phyloP scores from a whole-genome alignment of 2,329 filamentous ascomycete species.

The Scedosporium boydii region DNA sequence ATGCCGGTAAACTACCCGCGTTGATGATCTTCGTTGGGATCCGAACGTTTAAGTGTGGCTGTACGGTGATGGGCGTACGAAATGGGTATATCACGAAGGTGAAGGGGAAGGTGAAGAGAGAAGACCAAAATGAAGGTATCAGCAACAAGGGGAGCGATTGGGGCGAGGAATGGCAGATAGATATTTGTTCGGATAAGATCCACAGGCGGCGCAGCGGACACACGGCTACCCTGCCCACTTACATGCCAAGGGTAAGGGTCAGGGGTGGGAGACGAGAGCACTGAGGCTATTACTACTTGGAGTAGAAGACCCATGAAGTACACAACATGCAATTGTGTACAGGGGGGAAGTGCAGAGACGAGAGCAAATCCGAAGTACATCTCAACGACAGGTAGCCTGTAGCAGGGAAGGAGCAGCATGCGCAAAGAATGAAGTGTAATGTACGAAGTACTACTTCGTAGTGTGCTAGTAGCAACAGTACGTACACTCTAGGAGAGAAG shows the following conservation, averaged over 20 bases:
- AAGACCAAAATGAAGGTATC: background rate
- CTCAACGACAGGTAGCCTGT: no score
- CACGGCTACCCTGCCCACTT: constrained; percentile 5
- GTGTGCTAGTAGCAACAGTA: no score
- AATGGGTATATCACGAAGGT: background rate
- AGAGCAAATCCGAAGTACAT: no score
- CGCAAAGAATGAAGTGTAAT: no score
- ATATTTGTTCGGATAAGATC: constrained; percentile 11
- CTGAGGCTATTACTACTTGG: background rate
- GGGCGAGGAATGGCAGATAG: constrained; percentile 3
- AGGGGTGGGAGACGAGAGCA: background rate
- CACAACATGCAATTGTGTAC: no score
- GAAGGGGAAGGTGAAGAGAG: background rate
- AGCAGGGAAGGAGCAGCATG: no score
- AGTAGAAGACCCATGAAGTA: background rate
- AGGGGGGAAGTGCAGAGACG: no score
- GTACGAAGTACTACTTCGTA: no score
- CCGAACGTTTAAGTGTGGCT: constrained; percentile 4
- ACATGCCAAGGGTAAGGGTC: constrained; percentile 7
- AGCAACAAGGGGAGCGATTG: background rate
- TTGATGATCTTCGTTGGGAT: constrained; percentile 6
- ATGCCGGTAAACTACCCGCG: constrained; percentile 3
- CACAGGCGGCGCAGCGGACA: constrained; percentile 8
- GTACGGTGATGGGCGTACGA: constrained; percentile 1
- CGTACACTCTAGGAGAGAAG: no score